A percentile compares a stretch with the other conserved stretches of the same genome.
These are phyloP conservation scores for Beauveria bassiana DNA, from an alignment of 2,329 filamentous ascomycete genomes.

Conservation along the genomic window DNA sequence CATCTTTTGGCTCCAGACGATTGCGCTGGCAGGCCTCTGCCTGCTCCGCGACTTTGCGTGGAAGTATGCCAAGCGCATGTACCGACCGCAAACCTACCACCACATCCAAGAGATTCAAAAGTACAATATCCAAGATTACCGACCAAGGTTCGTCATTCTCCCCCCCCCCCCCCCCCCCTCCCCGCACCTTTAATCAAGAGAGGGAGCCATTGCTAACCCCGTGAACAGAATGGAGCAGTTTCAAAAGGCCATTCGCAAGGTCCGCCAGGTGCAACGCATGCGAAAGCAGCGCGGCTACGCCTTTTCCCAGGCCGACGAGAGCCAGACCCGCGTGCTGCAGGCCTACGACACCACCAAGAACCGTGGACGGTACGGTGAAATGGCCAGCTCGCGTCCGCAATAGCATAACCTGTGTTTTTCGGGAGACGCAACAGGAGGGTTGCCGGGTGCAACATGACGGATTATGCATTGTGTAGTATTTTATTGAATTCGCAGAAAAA, in stretches of 20 bases:
- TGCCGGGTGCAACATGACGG: background rate
- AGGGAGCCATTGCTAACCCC: background rate
- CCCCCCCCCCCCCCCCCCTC: no score
- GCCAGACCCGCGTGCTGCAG: conserved; percentile 87
- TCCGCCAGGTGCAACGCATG: conserved; percentile 97
- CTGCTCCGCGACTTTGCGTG: conserved; percentile 83
- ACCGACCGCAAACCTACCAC: conserved; percentile 89
- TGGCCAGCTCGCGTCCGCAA: conserved; percentile 50
- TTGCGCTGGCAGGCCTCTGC: conserved; percentile 73
- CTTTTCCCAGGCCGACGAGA: conserved; percentile 95
- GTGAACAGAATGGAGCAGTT: conserved; percentile 87
- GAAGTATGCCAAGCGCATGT: conserved; percentile 98
- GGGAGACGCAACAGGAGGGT: background rate
- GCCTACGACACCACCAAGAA: conserved; percentile 95
- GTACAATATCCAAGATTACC: conserved; percentile 98
- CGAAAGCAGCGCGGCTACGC: conserved; percentile 98
- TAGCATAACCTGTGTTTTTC: background rate
- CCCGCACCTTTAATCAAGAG: no score
- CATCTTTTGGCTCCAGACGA: conserved; percentile 84
- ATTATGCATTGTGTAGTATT: conserved; percentile 4
- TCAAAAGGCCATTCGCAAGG: conserved; percentile 98
- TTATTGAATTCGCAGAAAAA: background rate
- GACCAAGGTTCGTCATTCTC: conserved; percentile 64
- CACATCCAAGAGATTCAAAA: conserved; percentile 99
- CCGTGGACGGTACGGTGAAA: conserved; percentile 90